Conservation (phyloP, 164 flowering plant genomes). For the Warburgia ugandensis region DNA sequence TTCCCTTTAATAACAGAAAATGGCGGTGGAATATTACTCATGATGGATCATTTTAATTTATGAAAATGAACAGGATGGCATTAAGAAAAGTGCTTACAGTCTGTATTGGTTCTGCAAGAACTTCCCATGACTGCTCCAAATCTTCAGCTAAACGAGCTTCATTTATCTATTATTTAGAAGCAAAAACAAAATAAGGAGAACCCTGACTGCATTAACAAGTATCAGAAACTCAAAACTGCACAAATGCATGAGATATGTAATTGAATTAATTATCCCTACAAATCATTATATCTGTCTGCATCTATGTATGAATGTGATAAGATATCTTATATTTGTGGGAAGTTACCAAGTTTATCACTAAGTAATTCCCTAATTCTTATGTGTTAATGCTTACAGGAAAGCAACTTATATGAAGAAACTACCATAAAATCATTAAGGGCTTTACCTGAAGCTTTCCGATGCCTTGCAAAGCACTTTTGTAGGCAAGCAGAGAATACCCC, state of each 20-base stretch:
- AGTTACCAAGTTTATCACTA: no score
- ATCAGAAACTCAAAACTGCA: no score
- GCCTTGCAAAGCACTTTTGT: conserved; percentile 78
- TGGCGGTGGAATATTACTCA: neutral
- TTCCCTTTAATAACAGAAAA: neutral
- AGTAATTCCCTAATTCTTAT: neutral
- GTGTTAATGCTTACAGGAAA: neutral
- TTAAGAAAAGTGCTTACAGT: conserved; percentile 47
- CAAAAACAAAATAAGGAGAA: neutral
- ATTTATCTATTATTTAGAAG: conserved; percentile 49
- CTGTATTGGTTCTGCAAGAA: conserved; percentile 98
- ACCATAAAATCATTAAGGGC: neutral
- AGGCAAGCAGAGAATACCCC: conserved; percentile 93
- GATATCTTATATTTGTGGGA: no score
- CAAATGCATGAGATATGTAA: neutral
- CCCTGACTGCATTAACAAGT: neutral
- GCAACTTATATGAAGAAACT: neutral
- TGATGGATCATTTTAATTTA: neutral
- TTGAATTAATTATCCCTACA: neutral
- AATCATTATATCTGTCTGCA: no score
- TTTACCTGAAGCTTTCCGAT: conserved; percentile 85
- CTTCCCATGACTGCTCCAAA: conserved; percentile 84
- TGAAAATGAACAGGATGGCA: neutral
- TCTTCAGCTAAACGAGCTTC: conserved; percentile 65
- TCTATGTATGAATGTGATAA: no score